phyloP scores from a whole-genome alignment of 441 rosid species.

The Pelargonium citronellum region DNA sequence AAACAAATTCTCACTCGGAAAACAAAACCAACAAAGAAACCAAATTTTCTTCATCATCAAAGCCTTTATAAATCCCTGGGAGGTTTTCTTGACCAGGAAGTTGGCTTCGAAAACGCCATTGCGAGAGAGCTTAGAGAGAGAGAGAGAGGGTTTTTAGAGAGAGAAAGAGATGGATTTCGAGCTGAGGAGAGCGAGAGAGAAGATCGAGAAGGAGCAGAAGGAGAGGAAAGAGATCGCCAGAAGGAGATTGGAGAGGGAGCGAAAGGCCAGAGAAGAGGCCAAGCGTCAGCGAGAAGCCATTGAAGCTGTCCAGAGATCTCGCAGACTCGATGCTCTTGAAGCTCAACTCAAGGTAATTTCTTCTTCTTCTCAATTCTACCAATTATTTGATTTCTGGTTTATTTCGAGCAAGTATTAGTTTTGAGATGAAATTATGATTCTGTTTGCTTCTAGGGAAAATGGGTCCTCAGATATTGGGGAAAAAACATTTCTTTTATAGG shows the following conservation, averaged over 20 bases:
- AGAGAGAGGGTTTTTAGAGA: background rate
- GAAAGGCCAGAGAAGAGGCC: slow-evolving; percentile 68
- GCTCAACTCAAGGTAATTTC: slow-evolving; percentile 64
- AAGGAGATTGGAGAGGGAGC: slow-evolving; percentile 56
- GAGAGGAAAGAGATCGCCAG: slow-evolving; percentile 74
- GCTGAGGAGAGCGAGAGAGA: slow-evolving; percentile 84
- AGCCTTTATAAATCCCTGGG: background rate
- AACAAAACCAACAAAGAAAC: background rate
- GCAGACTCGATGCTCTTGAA: slow-evolving; percentile 69
- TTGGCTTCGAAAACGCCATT: background rate
- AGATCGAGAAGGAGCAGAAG: slow-evolving; percentile 79
- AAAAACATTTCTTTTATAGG: background rate
- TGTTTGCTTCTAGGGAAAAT: background rate
- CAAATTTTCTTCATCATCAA: background rate
- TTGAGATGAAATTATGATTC: background rate
- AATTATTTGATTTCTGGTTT: too few species aligned
- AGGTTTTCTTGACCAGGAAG: slow-evolving; percentile 10
- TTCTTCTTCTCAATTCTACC: background rate
- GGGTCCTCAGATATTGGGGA: slow-evolving; percentile 1
- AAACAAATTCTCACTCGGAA: background rate
- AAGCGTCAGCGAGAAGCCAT: slow-evolving; percentile 68
- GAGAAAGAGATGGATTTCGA: slow-evolving; percentile 66
- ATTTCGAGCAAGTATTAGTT: too few species aligned
- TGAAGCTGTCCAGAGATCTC: slow-evolving; percentile 75
- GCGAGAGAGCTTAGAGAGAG: slow-evolving; percentile 1